These are phyloP conservation scores for Spergularia bocconei DNA, from an alignment of 148 eudicot species.

Conservation along the genomic window DNA sequence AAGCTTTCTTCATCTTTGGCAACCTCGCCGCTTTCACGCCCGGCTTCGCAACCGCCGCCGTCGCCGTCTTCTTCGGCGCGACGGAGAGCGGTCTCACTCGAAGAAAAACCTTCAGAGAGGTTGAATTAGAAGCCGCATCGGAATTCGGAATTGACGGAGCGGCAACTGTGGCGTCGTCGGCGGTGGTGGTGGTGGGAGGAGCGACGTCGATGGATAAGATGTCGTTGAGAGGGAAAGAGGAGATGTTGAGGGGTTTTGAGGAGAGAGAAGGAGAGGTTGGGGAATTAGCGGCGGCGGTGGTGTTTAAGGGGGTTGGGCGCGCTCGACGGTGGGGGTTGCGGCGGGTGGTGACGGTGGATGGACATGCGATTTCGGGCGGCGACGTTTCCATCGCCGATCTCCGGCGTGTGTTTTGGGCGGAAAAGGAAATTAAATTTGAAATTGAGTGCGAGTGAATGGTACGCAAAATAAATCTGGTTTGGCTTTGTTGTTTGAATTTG, in stretches of 20 bases:
- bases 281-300: constrained; percentile 16
- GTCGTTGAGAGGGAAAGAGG: constrained; percentile 44
- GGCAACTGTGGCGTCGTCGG: background rate
- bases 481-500: too few species aligned
- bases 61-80: background rate
- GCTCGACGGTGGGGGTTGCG: constrained; percentile 73
- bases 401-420: background rate
- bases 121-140: background rate
- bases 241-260: constrained; percentile 17
- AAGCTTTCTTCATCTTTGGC: constrained; percentile 22
- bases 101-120: constrained; percentile 57
- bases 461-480: too few species aligned
- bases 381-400: background rate
- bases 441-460: too few species aligned
- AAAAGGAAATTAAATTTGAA: too few species aligned
- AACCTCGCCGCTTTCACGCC: background rate
- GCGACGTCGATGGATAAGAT: constrained; percentile 34
- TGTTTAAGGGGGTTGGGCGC: constrained; percentile 43
- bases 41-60: background rate
- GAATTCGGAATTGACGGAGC: constrained; percentile 16
- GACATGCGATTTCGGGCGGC: constrained; percentile 31
- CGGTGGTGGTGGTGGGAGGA: background rate
- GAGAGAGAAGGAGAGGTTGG: constrained; percentile 15
- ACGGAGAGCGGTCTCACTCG: constrained; percentile 48
- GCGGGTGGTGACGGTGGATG: constrained; percentile 55